Conservation (phyloP, 75 land plant genomes). For the Pseudotsuga menziesii region DNA sequence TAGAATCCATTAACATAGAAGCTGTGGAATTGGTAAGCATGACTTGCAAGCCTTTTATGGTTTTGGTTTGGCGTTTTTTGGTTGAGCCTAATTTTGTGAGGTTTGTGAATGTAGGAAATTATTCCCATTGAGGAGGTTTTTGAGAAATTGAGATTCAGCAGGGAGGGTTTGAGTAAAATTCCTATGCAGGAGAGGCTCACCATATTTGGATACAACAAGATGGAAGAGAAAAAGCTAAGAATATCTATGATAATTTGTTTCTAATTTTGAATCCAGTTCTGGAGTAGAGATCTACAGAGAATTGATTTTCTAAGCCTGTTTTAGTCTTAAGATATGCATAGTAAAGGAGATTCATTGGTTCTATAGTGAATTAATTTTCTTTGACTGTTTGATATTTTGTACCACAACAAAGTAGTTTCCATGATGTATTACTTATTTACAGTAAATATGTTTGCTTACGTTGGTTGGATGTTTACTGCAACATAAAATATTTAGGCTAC, state of each 20-base stretch:
- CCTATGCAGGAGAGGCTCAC: too few species aligned
- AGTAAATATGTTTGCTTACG: too few species aligned
- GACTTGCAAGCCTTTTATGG: slow-evolving; percentile 13
- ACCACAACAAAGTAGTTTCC: too few species aligned
- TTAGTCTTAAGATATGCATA: background rate
- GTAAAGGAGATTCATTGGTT: too few species aligned
- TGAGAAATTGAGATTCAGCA: slow-evolving; percentile 84
- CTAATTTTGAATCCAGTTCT: too few species aligned
- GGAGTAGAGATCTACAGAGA: too few species aligned
- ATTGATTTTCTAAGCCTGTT: too few species aligned
- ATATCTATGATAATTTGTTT: background rate
- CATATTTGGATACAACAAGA: slow-evolving; percentile 92
- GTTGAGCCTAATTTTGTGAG: background rate
- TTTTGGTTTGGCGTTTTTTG: background rate
- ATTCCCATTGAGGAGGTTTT: slow-evolving; percentile 94
- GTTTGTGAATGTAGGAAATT: slow-evolving; percentile 72
- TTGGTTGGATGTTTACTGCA: too few species aligned
- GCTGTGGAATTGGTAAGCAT: slow-evolving; percentile 81
- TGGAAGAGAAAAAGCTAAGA: slow-evolving; percentile 84
- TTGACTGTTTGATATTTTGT: too few species aligned
- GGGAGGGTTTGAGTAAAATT: slow-evolving; percentile 70
- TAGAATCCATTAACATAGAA: slow-evolving; percentile 88
- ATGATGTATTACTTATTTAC: too few species aligned
- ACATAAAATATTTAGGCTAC: too few species aligned
- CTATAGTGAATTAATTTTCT: too few species aligned